Evolutionary conservation across 2,329 filamentous ascomycete genomes (phyloP).

Genomic region (Neopestalotiopsis sp.): DNA sequence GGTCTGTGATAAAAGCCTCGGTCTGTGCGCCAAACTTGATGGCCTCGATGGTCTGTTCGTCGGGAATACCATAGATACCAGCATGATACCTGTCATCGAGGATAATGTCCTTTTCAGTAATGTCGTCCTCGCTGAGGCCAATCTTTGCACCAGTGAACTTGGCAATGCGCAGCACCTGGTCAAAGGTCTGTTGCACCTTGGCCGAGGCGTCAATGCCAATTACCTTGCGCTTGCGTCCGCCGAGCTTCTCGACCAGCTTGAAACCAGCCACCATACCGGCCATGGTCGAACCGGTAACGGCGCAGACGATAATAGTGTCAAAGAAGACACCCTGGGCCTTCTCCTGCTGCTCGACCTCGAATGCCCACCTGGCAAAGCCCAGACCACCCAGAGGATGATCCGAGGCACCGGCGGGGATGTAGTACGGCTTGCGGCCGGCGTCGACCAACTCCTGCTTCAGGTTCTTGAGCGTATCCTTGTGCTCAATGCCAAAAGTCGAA

Average conservation of each 20-base stretch:
- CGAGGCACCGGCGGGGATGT: constrained; percentile 73
- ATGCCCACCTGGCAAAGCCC: constrained; percentile 74
- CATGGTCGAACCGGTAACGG: constrained; percentile 73
- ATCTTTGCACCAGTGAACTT: constrained; percentile 67
- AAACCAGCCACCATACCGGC: constrained; percentile 77
- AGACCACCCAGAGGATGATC: constrained; percentile 73
- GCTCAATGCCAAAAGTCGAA: constrained; percentile 69
- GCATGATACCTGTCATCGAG: constrained; percentile 69
- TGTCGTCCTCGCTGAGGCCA: constrained; percentile 62
- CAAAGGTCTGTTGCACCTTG: constrained; percentile 64
- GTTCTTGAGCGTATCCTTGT: constrained; percentile 63
- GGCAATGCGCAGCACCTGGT: constrained; percentile 71
- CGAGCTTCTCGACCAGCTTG: constrained; percentile 61
- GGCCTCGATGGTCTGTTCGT: constrained; percentile 67
- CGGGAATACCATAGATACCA: constrained; percentile 70
- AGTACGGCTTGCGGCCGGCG: constrained; percentile 67
- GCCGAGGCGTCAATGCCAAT: constrained; percentile 72
- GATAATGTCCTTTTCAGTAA: constrained; percentile 65
- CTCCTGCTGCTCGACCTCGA: constrained; percentile 71
- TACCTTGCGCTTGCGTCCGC: constrained; percentile 55
- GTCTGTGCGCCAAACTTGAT: constrained; percentile 71
- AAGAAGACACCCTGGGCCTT: constrained; percentile 66
- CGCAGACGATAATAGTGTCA: constrained; percentile 71
- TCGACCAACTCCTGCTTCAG: constrained; percentile 58
- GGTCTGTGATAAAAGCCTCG: constrained; percentile 77